These are phyloP conservation scores for Theobroma grandiflorum DNA, from an alignment of 441 rosid genomes.

Conservation along the genomic window DNA sequence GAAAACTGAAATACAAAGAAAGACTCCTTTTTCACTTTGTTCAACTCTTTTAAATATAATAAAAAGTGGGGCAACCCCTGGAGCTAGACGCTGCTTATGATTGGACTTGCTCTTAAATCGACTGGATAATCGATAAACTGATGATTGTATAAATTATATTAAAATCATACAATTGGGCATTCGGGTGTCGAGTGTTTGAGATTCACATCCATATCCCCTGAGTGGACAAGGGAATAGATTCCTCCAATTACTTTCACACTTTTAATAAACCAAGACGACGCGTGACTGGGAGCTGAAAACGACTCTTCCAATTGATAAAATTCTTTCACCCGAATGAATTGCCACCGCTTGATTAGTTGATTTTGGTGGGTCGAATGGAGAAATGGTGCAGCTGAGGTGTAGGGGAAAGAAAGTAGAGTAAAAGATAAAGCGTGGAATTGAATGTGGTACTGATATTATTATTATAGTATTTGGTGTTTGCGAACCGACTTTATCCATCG, in stretches of 20 bases:
- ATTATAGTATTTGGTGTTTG: neutral
- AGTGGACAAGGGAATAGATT: neutral
- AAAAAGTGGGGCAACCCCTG: neutral
- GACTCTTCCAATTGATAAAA: neutral
- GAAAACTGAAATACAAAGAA: neutral
- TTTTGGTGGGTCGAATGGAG: neutral
- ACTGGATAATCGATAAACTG: neutral
- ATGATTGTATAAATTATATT: no score
- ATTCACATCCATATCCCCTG: neutral
- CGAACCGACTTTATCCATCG: neutral
- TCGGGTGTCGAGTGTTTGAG: neutral
- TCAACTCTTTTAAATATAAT: neutral
- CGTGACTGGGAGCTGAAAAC: neutral
- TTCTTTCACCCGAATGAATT: no score
- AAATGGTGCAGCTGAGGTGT: neutral
- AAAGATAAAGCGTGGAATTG: neutral
- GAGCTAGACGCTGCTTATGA: neutral
- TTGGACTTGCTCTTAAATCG: neutral
- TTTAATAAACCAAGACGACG: neutral
- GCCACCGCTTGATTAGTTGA: no score
- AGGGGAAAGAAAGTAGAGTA: neutral
- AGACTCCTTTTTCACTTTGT: neutral
- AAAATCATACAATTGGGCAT: no score
- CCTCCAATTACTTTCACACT: neutral
- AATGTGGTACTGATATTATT: neutral